Conservation (phyloP, 768 basidiomycete species). For the Leccinum broughii region DNA sequence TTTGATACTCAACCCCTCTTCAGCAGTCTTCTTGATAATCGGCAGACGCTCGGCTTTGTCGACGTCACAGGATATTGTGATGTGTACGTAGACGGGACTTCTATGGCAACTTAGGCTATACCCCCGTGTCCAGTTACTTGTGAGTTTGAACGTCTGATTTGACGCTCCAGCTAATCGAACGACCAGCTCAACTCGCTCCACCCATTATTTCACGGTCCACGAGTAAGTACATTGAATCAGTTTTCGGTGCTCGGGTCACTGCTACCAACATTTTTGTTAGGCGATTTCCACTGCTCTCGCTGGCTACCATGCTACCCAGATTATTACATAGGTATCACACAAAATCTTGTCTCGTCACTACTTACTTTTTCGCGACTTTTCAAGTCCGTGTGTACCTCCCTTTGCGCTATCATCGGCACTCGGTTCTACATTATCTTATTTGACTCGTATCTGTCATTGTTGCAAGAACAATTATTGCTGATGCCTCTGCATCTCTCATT, state of each 20-base stretch:
- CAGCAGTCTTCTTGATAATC: slow-evolving; percentile 50
- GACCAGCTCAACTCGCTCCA: slow-evolving; percentile 53
- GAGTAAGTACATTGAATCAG: slow-evolving; percentile 40
- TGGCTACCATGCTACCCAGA: slow-evolving; percentile 10
- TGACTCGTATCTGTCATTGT: too few relatives aligned
- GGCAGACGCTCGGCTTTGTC: slow-evolving; percentile 53
- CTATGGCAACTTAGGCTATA: too few relatives aligned
- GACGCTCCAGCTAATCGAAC: slow-evolving; percentile 39
- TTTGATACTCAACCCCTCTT: slow-evolving; percentile 62
- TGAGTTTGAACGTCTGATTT: too few relatives aligned
- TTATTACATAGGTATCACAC: slow-evolving; percentile 5
- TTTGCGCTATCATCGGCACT: too few relatives aligned
- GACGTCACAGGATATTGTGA: slow-evolving; percentile 60
- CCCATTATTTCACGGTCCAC: slow-evolving; percentile 60
- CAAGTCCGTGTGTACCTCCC: too few relatives aligned
- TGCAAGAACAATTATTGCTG: too few relatives aligned
- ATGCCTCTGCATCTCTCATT: too few relatives aligned
- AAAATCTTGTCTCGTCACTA: neutral
- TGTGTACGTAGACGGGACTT: slow-evolving; percentile 53
- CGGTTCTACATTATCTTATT: too few relatives aligned
- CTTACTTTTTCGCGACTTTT: too few relatives aligned
- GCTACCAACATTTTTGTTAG: slow-evolving; percentile 45
- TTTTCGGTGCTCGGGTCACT: neutral
- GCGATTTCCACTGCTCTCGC: slow-evolving; percentile 49
- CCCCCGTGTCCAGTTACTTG: too few relatives aligned